Conservation (phyloP, 345 rosid genomes). For the Schrenkiella parvula region DNA sequence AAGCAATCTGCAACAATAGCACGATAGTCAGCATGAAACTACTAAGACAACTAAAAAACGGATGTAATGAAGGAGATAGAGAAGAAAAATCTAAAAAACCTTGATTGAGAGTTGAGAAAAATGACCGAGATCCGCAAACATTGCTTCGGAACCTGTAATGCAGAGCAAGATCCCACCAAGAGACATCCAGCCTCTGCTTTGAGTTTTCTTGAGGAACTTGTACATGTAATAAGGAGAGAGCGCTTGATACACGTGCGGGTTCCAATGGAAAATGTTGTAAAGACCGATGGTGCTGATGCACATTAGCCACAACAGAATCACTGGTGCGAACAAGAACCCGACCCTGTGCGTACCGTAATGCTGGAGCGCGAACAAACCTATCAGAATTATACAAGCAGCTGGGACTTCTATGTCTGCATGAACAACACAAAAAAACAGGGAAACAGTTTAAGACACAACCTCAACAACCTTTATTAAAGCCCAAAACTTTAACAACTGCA, state of each 20-base stretch:
- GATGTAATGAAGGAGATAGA: not conserved
- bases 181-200: constrained; percentile 80
- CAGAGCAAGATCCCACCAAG: constrained; percentile 84
- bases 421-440: not conserved
- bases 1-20: constrained; percentile 66
- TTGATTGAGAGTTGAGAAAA: constrained; percentile 84
- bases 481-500: constrained; percentile 1
- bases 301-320: constrained; percentile 69
- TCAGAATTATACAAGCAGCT: constrained; percentile 69
- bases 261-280: constrained; percentile 75
- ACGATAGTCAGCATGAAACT: not conserved
- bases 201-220: constrained; percentile 74
- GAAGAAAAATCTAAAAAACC: constrained; percentile 34
- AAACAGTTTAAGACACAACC: constrained; percentile 1
- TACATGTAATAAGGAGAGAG: constrained; percentile 81
- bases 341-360: constrained; percentile 90
- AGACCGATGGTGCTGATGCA: constrained; percentile 76
- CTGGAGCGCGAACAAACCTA: constrained; percentile 84
- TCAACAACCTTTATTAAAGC: not conserved
- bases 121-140: constrained; percentile 98
- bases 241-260: constrained; percentile 82
- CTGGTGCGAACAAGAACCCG: constrained; percentile 86
- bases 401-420: constrained; percentile 76
- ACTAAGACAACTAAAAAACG: not conserved
- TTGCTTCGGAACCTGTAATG: constrained; percentile 92